phyloP scores from a whole-genome alignment of 129 eudicot genomes.

The Saussurea involucrata region DNA sequence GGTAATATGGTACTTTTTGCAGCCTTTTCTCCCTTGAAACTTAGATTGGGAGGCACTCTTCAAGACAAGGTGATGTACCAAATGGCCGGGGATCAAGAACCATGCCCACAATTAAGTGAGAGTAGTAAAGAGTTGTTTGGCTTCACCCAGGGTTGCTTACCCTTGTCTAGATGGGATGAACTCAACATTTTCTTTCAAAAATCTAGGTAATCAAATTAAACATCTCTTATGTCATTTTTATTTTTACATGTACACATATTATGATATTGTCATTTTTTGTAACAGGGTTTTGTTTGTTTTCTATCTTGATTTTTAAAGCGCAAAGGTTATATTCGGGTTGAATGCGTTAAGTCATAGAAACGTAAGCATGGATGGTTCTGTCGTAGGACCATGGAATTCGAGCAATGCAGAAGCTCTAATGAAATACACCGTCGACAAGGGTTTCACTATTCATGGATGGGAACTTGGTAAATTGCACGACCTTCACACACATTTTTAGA shows the following conservation, averaged over 20 bases:
- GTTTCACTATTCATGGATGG: constrained; percentile 65
- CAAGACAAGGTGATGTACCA: constrained; percentile 73
- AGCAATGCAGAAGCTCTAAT: constrained; percentile 59
- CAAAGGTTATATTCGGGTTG: constrained; percentile 61
- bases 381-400: constrained; percentile 66
- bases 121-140: constrained; percentile 44
- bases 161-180: constrained; percentile 83
- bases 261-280: constrained; percentile 28
- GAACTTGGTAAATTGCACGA: constrained; percentile 63
- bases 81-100: constrained; percentile 27
- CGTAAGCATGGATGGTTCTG: constrained; percentile 32
- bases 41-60: constrained; percentile 92
- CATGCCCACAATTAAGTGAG: constrained; percentile 48
- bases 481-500: no score
- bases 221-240: background rate
- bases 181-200: constrained; percentile 62
- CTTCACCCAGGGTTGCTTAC: constrained; percentile 68
- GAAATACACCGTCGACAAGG: constrained; percentile 53
- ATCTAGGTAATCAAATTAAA: constrained; percentile 42
- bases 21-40: constrained; percentile 89
- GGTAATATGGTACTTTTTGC: constrained; percentile 19
- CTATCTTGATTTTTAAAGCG: constrained; percentile 41
- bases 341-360: constrained; percentile 54
- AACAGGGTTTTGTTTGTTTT: constrained; percentile 32
- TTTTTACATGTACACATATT: constrained; percentile 3